These are phyloP conservation scores for Cryptosporidium ubiquitum DNA, from an alignment of 169 alveolate species.

Conservation along the genomic window DNA sequence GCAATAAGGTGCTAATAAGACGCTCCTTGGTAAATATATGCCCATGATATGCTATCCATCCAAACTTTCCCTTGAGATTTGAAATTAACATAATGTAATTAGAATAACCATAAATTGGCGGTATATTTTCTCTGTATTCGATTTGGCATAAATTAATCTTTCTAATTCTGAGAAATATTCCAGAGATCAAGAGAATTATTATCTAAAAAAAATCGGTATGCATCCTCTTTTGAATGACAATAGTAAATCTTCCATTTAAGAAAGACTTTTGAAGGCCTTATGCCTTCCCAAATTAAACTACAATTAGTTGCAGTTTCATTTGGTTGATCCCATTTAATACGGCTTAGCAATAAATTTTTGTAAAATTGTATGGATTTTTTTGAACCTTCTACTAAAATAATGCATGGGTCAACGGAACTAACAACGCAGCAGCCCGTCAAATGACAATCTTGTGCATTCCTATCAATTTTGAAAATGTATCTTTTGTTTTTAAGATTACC, in stretches of 20 bases:
- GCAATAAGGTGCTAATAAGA: background rate
- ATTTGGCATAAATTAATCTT: too few relatives aligned
- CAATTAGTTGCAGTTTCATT: background rate
- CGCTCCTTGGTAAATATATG: conserved; percentile 24
- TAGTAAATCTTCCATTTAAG: conserved; percentile 41
- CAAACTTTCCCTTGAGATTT: conserved; percentile 45
- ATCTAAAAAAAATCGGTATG: conserved; percentile 39
- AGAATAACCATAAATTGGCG: background rate
- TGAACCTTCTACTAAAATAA: conserved; percentile 81
- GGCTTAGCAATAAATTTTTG: conserved; percentile 79
- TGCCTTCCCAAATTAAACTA: conserved; percentile 62
- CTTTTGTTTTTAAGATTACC: conserved; percentile 67
- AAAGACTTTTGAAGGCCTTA: conserved; percentile 9
- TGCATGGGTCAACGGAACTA: conserved; percentile 77
- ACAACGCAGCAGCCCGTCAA: conserved; percentile 89
- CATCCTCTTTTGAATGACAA: conserved; percentile 59
- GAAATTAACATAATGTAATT: conserved; percentile 1
- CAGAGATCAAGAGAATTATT: conserved; percentile 61
- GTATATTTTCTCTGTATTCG: background rate
- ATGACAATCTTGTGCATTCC: conserved; percentile 90
- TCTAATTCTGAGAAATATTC: conserved; percentile 25
- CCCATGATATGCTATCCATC: conserved; percentile 61
- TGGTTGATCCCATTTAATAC: conserved; percentile 84
- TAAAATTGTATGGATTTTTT: conserved; percentile 80
- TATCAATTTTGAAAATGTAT: conserved; percentile 81